Evolutionary conservation across 495 filamentous ascomycete species (phyloP).

Genomic region (Collariella sp.): DNA sequence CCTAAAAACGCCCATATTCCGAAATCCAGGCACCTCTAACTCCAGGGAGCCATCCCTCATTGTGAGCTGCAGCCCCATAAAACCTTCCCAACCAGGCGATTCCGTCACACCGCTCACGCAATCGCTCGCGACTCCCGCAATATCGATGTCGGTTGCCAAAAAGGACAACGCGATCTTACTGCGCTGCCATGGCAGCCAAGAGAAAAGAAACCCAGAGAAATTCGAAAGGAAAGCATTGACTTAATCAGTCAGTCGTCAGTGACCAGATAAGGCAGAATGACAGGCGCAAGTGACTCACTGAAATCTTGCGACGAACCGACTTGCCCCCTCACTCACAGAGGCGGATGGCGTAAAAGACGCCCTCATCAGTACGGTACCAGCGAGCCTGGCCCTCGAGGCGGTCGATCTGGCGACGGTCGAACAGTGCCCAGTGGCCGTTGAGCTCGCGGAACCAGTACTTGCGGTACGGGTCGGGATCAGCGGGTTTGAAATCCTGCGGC

Average conservation of each 20-base stretch:
- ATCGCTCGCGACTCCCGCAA: not conserved
- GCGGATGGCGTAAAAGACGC: slow-evolving; percentile 44
- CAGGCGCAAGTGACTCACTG: not conserved
- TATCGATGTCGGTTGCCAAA: not conserved
- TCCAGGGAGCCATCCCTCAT: not conserved
- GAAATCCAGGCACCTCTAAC: slow-evolving; percentile 2
- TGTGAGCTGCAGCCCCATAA: not conserved
- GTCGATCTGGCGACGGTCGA: slow-evolving; percentile 43
- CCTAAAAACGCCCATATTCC: not conserved
- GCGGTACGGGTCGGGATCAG: slow-evolving; percentile 42
- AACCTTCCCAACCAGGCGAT: not conserved
- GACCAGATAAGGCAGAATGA: not conserved
- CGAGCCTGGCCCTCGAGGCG: slow-evolving; percentile 37
- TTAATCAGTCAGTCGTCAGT: not conserved
- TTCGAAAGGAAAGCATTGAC: not conserved
- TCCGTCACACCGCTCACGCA: not conserved
- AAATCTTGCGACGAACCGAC: not conserved
- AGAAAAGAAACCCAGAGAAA: not conserved
- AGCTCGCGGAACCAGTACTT: slow-evolving; percentile 45
- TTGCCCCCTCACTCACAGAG: slow-evolving; percentile 10
- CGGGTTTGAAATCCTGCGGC: slow-evolving; percentile 45
- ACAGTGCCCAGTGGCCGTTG: slow-evolving; percentile 39
- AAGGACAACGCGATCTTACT: too few species aligned
- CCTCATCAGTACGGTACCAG: slow-evolving; percentile 41
- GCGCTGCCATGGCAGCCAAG: not conserved